Conservation (phyloP, 768 basidiomycete genomes). For the Lyophyllum decastes region DNA sequence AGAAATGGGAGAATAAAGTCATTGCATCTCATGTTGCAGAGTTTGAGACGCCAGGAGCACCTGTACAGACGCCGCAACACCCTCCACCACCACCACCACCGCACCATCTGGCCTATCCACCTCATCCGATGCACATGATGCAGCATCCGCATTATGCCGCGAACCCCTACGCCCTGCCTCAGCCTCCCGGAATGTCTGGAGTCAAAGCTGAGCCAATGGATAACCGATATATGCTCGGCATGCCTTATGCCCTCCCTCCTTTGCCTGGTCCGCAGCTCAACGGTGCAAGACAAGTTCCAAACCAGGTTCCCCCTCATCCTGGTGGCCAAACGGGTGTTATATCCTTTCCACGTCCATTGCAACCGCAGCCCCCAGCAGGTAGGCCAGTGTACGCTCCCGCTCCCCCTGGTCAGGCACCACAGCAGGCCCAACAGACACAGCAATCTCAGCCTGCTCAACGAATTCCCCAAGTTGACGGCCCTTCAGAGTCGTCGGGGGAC, state of each 20-base stretch:
- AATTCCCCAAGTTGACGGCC: constrained; percentile 84
- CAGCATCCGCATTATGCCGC: constrained; percentile 57
- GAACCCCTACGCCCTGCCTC: constrained; percentile 50
- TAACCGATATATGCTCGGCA: constrained; percentile 60
- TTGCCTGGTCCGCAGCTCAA: constrained; percentile 68
- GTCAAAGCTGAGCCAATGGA: constrained; percentile 81
- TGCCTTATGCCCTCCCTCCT: constrained; percentile 58
- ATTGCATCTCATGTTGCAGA: constrained; percentile 94
- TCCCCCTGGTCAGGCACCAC: constrained; percentile 12
- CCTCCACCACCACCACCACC: constrained; percentile 30
- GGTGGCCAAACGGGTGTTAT: constrained; percentile 62
- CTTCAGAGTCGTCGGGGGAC: constrained; percentile 66
- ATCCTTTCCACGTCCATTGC: constrained; percentile 46
- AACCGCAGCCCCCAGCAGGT: constrained; percentile 27
- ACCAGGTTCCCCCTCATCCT: constrained; percentile 43
- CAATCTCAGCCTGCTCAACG: constrained; percentile 18
- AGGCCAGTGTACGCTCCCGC: constrained; percentile 27
- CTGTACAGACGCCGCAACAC: constrained; percentile 43
- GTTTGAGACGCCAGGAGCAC: constrained; percentile 61
- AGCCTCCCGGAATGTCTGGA: constrained; percentile 38
- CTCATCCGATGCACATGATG: constrained; percentile 66
- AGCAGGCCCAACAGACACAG: constrained; percentile 6
- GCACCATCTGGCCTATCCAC: constrained; percentile 55
- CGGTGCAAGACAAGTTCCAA: constrained; percentile 44
- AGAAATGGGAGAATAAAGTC: constrained; percentile 98